Evolutionary conservation across 2,329 filamentous ascomycete genomes (phyloP).

Genomic region (Calycina herbarum): DNA sequence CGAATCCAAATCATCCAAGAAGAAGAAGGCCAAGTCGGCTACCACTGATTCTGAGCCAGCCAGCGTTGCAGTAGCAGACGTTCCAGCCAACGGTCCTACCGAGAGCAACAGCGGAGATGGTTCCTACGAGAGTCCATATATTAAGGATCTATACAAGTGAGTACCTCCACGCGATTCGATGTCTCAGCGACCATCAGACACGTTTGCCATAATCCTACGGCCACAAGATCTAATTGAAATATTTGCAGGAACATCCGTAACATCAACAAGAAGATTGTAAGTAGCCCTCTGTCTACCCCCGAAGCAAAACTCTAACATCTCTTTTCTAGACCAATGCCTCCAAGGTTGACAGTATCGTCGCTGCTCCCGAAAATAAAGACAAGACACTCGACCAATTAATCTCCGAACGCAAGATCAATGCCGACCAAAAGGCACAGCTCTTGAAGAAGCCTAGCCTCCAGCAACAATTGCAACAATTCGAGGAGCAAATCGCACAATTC

Average conservation of each 20-base stretch:
- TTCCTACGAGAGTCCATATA: constrained; percentile 69
- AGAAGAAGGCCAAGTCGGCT: constrained; percentile 59
- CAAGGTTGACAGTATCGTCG: constrained; percentile 70
- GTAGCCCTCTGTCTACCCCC: constrained; percentile 38
- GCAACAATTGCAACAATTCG: constrained; percentile 65
- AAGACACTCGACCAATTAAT: constrained; percentile 75
- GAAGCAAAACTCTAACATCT: constrained; percentile 22
- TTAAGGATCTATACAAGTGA: constrained; percentile 90
- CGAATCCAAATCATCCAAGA: constrained; percentile 66
- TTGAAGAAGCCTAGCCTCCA: constrained; percentile 75
- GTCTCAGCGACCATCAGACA: background rate
- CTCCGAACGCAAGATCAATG: constrained; percentile 70
- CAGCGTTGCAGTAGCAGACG: constrained; percentile 45
- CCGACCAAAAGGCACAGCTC: constrained; percentile 75
- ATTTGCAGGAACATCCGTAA: constrained; percentile 78
- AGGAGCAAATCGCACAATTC: constrained; percentile 73
- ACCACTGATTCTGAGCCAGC: constrained; percentile 56
- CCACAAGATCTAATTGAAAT: constrained; percentile 17
- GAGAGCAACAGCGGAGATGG: constrained; percentile 49
- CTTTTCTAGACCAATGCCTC: constrained; percentile 62
- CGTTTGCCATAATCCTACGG: constrained; percentile 13
- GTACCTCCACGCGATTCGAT: constrained; percentile 33
- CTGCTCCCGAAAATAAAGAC: constrained; percentile 59
- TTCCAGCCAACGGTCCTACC: constrained; percentile 48
- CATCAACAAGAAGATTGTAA: constrained; percentile 89